These are phyloP conservation scores for Delonix regia DNA, from an alignment of 306 rosid species.

Conservation along the genomic window DNA sequence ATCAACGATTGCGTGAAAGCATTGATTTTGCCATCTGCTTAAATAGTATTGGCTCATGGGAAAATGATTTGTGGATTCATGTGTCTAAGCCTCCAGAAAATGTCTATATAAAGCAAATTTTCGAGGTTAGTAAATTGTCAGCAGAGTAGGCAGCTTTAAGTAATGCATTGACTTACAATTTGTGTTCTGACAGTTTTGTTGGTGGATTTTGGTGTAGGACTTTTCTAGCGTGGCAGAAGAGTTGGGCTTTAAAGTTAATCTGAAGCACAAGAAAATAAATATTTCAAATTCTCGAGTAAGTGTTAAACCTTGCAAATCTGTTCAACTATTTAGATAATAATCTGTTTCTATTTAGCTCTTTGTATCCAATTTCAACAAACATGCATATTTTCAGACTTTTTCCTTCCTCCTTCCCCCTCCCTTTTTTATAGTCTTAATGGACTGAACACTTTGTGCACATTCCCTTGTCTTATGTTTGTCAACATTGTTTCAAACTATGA, in stretches of 20 bases:
- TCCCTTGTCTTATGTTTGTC: background rate
- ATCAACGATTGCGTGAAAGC: constrained; percentile 93
- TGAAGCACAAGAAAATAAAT: constrained; percentile 99
- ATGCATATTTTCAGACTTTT: constrained; percentile 7
- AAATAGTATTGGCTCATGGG: constrained; percentile 95
- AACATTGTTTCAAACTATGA: background rate
- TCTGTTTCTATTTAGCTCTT: constrained; percentile 4
- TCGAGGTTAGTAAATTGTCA: constrained; percentile 66
- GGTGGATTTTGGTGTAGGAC: constrained; percentile 62
- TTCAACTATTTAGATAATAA: constrained; percentile 10
- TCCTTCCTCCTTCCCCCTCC: background rate
- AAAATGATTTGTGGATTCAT: constrained; percentile 87
- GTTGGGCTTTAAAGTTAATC: constrained; percentile 68
- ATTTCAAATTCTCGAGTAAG: constrained; percentile 98
- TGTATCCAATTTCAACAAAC: constrained; percentile 14
- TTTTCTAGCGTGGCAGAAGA: constrained; percentile 91
- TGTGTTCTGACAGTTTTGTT: constrained; percentile 26
- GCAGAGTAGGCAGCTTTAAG: background rate
- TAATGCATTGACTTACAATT: constrained; percentile 25
- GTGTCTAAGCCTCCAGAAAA: constrained; percentile 99
- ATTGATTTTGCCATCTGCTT: constrained; percentile 95
- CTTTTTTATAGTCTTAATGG: constrained; percentile 5
- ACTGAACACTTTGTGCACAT: background rate
- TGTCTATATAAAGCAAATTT: constrained; percentile 83
- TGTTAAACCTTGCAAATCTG: constrained; percentile 35